Evolutionary conservation across 495 filamentous ascomycete genomes (phyloP), one percentile per base, ranked within the genome.

Genomic region (Penicillium longicatenatum): DNA sequence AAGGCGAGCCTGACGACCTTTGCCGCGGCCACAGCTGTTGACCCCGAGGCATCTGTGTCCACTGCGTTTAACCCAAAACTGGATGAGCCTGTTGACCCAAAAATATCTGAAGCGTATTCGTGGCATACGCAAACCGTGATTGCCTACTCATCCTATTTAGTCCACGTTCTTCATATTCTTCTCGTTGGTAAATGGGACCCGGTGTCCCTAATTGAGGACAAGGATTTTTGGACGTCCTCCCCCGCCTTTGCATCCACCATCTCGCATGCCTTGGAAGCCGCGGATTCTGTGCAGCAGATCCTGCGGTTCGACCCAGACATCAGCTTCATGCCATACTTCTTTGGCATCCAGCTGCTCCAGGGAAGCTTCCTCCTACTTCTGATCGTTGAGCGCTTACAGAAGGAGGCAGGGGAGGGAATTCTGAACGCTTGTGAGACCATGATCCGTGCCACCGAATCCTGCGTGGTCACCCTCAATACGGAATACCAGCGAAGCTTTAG

Each of bases 291-390:
- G 56, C 86, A 84, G 72, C 87, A 91, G 63, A 91, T 94, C 52
- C 81, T 93, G n/a, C 88, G 92, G 56, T 89, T 85, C 65, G 90
- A 94, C 68, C 89, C 90, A 0, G 89, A 91, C 48, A 81, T 92
- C 33, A 90, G 90, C 64, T 92, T 92, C 72, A 94, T 92, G 88
- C 90, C 90, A 6, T 92, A 91, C 75, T 91, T 94, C 69, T 94
- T 92, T 65, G 90, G 90, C 49, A 92, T 94, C 61, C 91, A 92
- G 61, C 79, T 94, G 0, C 75, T 94, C 4, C 90, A 93, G 65
- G 89, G 90, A 7, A 92, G 89, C 42, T 94, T 93, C 70, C 73
- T 94, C 14, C 77, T 93, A 1, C 81, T 94, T 5, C 78, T 93
- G 30, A 92, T 92, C 52, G 90, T 90, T 58, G 90, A 93, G 63